These are phyloP conservation scores for Hortiboletus flavorubellus DNA, from an alignment of 768 basidiomycete species.

Conservation along the genomic window DNA sequence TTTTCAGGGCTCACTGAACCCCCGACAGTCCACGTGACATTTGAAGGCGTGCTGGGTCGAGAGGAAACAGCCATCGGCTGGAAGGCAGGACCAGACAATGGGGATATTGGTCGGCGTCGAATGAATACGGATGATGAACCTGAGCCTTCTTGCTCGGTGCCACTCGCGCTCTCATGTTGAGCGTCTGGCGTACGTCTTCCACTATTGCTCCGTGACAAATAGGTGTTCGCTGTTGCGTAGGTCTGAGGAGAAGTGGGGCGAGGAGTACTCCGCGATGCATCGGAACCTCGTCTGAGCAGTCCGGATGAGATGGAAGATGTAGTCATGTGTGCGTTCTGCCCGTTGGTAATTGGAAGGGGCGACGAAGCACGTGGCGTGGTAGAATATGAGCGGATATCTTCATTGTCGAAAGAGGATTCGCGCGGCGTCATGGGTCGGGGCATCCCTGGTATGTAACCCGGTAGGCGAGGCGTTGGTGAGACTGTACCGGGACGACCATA, in stretches of 20 bases:
- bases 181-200: slow-evolving; percentile 66
- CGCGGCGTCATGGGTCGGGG: slow-evolving; percentile 89
- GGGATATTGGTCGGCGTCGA: slow-evolving; percentile 69
- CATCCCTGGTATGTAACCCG: slow-evolving; percentile 90
- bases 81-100: slow-evolving; percentile 57
- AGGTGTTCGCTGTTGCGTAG: slow-evolving; percentile 40
- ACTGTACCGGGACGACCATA: slow-evolving; percentile 45
- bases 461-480: slow-evolving; percentile 55
- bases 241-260: slow-evolving; percentile 47
- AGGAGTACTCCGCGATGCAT: slow-evolving; percentile 47
- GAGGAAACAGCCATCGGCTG: slow-evolving; percentile 58
- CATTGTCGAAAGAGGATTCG: slow-evolving; percentile 58
- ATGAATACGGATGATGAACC: slow-evolving; percentile 51
- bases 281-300: slow-evolving; percentile 53
- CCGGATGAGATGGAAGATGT: slow-evolving; percentile 36
- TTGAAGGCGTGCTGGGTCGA: slow-evolving; percentile 63
- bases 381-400: slow-evolving; percentile 69
- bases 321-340: slow-evolving; percentile 34
- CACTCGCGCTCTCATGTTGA: slow-evolving; percentile 34
- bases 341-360: slow-evolving; percentile 42
- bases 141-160: slow-evolving; percentile 40
- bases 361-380: slow-evolving; percentile 77
- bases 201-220: slow-evolving; percentile 56
- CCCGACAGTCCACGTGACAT: slow-evolving; percentile 64
- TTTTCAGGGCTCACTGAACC: slow-evolving; percentile 33